Conservation (phyloP, 768 basidiomycete species). For the Crassisporium funariophilum region DNA sequence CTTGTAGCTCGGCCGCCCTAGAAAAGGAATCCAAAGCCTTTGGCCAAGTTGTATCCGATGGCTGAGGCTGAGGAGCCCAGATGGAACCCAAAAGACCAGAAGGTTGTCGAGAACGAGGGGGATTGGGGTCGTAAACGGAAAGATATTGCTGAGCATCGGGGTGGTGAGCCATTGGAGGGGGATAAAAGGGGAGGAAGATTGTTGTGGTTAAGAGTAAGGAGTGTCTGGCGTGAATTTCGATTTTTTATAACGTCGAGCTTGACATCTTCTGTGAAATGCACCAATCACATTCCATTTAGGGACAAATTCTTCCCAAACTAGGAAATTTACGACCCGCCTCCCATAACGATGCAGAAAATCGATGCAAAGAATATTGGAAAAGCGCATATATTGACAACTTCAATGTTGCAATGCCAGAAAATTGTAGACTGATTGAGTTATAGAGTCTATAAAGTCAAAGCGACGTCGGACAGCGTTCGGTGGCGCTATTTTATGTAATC, state of each 20-base stretch:
- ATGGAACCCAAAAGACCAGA: slow-evolving; percentile 59
- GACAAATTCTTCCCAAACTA: slow-evolving; percentile 35
- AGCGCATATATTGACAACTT: slow-evolving; percentile 23
- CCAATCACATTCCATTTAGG: slow-evolving; percentile 37
- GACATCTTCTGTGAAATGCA: slow-evolving; percentile 35
- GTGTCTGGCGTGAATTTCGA: slow-evolving; percentile 23
- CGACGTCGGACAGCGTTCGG: no score
- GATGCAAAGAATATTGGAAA: slow-evolving; percentile 6
- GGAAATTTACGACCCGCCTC: slow-evolving; percentile 38
- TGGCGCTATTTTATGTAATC: slow-evolving; percentile 9
- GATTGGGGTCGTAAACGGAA: slow-evolving; percentile 41
- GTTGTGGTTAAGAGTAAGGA: slow-evolving; percentile 49
- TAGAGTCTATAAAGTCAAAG: slow-evolving; percentile 13
- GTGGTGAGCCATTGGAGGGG: slow-evolving; percentile 32
- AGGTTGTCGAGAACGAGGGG: slow-evolving; percentile 42
- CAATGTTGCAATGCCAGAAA: slow-evolving; percentile 4
- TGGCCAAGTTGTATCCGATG: slow-evolving; percentile 69
- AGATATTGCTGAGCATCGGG: slow-evolving; percentile 36
- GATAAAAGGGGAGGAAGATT: slow-evolving; percentile 26
- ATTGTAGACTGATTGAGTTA: slow-evolving; percentile 13
- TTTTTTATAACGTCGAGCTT: slow-evolving; percentile 34
- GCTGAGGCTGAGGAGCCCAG: slow-evolving; percentile 83
- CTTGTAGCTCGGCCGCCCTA: slow-evolving; percentile 48
- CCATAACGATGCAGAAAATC: not conserved
- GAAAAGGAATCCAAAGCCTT: slow-evolving; percentile 63